Base-by-base conservation (phyloP, 2,329 filamentous ascomycete species). In the Remersonia thermophila region DNA sequence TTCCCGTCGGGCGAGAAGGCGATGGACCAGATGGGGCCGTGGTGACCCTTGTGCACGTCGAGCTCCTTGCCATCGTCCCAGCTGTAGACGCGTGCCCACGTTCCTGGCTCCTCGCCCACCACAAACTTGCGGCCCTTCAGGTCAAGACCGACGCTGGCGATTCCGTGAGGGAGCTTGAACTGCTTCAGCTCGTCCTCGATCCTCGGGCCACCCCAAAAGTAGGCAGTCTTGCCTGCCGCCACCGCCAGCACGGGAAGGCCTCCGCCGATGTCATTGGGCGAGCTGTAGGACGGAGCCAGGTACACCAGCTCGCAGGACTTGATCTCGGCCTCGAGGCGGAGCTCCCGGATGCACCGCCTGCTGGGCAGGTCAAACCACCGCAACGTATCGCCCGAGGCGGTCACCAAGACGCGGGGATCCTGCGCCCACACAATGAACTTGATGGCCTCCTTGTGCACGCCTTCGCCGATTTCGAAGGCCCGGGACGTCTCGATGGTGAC, bases 21-120 rank as follows among this genome's bases (percentile, higher is more conserved):
- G 41, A 93, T 78, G 5, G 86, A 94, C 91, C 91, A 98, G 43
- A 98, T 91, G 1, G 89, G 89, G 2, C 91, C 91, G 53, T 98
- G 91, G 50, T 98, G 91, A 16, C 91, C 91, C 61, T 95, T 95
- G 63, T 93, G 84, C 10, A 89, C 80, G 56, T 96, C 91, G 30
- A 95, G 64, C 57, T 94, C 86, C 46, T 73, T 70, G 49, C 81
- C 81, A 33, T 80, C 78, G 40, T 95, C 85, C 60, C 86, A 89
- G 51, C 86, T 77, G 63, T 93, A 93, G 5, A 96, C 82, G 41
- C 84, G 78, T n/a, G 91, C 89, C 89, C 89, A 98, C 0, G 91
- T 96, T 53, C 94, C 89, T 27, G 80, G 82, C 44, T 83, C 82
- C 55, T 87, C 85, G 41, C 91, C 91, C 13, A 93, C 93, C 9